Evolutionary conservation across 2,329 filamentous ascomycete genomes (phyloP).

Genomic region (Arthrobotrys megalospora): DNA sequence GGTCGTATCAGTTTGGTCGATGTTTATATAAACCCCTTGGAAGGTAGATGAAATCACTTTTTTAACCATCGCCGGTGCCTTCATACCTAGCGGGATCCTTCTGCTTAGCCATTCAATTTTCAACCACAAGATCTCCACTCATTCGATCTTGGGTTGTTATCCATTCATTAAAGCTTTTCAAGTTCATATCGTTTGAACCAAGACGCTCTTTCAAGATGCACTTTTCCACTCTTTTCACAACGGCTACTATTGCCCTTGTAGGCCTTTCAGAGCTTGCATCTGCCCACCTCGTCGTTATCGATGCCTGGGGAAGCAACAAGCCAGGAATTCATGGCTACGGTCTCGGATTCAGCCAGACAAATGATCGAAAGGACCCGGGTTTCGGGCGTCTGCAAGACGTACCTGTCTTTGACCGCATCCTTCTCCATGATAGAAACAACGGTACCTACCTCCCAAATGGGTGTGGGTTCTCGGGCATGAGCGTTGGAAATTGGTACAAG

Average conservation of each 20-base stretch:
- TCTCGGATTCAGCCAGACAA: neutral
- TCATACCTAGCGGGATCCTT: neutral
- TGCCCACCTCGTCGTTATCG: neutral
- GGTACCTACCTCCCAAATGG: neutral
- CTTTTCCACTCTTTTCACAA: slow-evolving; percentile 11
- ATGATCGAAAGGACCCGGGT: neutral
- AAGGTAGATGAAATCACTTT: neutral
- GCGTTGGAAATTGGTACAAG: neutral
- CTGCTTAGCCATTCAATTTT: neutral
- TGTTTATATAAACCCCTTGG: slow-evolving; percentile 1
- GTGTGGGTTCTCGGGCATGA: neutral
- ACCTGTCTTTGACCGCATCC: neutral
- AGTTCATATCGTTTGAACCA: neutral
- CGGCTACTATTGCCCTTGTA: neutral
- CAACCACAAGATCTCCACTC: neutral
- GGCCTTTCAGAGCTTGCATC: neutral
- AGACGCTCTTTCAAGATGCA: slow-evolving; percentile 15
- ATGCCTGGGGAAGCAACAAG: neutral
- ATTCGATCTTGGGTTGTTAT: neutral
- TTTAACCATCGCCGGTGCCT: neutral
- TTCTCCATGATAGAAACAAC: neutral
- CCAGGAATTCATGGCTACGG: neutral
- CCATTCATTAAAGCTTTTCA: neutral
- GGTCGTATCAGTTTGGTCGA: neutral
- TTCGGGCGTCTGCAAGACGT: neutral